Conservation (phyloP, 2,329 filamentous ascomycete species). For the Ophiostoma tasmaniense region DNA sequence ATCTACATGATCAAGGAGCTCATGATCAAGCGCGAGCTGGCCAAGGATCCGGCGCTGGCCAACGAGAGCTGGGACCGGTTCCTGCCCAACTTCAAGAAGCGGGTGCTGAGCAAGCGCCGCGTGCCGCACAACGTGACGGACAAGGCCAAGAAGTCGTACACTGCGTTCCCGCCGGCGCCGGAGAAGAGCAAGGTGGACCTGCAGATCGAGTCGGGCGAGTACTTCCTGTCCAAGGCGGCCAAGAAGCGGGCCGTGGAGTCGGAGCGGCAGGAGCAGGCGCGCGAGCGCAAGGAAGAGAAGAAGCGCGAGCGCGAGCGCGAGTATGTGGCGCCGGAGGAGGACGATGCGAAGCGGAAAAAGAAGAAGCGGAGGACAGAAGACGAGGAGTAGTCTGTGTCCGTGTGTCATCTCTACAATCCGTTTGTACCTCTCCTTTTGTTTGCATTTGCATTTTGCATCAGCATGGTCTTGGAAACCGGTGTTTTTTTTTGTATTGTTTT, state of each 20-base stretch:
- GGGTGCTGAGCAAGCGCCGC: constrained; percentile 74
- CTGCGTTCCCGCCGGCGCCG: constrained; percentile 89
- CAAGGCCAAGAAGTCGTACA: constrained; percentile 91
- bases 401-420: too few species aligned
- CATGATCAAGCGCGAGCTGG: constrained; percentile 76
- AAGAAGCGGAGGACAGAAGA: constrained; percentile 30
- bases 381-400: not conserved
- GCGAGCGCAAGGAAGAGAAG: constrained; percentile 80
- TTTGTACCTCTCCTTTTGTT: not conserved
- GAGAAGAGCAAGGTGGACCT: constrained; percentile 99
- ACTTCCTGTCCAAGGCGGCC: constrained; percentile 86
- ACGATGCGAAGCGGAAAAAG: constrained; percentile 52
- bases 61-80: constrained; percentile 94
- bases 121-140: constrained; percentile 80
- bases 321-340: constrained; percentile 80
- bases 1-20: constrained; percentile 73
- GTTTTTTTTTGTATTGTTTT: not conserved
- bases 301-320: constrained; percentile 75
- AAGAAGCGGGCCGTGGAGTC: constrained; percentile 77
- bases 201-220: constrained; percentile 97
- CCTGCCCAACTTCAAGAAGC: constrained; percentile 93
- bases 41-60: constrained; percentile 71
- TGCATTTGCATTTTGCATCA: not conserved
- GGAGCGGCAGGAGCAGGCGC: constrained; percentile 75
- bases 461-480: constrained; percentile 9